Evolutionary conservation across 192 early-diverging fungal species (phyloP), one percentile per base, ranked within the genome.

Genomic region (Kappamyces sp.): DNA sequence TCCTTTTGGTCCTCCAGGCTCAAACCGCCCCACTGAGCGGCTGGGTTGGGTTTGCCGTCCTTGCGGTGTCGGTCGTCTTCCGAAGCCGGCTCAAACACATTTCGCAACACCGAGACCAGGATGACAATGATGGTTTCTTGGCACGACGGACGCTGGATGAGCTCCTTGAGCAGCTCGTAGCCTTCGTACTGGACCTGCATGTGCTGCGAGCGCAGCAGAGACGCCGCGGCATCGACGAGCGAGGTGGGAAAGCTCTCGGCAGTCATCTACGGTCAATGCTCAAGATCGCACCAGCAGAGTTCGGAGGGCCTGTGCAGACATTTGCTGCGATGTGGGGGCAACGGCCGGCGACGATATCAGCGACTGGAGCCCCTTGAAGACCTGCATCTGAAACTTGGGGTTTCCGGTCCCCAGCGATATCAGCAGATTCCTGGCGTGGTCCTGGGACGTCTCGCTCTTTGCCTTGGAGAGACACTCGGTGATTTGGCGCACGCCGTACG

Each of bases 101-200:
- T 73, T 51, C 72, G 69, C n/a, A 84, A 49, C 43, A 78, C 68
- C 6, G 63, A 40, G 38, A 82, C 74, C 39, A 84, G 66, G 49
- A 76, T 73, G 2, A 50, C 62, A 13, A 84, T 50, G 38, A 83
- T 72, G 15, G 67, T 57, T 13, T 83, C 80, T 65, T 83, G 79
- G 31, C 79, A 63, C 6, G 49, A 51, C 12, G 67, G 61, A n/a
- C 78, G 63, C 13, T 52, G 55, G 2, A 71, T 50, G 1, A 84
- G 58, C 32, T 80, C 77, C n/a, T 64, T 46, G 0, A 84, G 43
- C 8, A 84, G 64, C 63, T 84, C 82, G 58, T 72, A 84, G 1
- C 77, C 82, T 70, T 84, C 82, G 54, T 84, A 80, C 51, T 84
- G 82, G 42, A 84, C 73, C 55, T 84, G 80, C 58, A 83, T 75